phyloP scores from a whole-genome alignment of 1,284 basidiomycete genomes.

The Neolentinus lepideus region DNA sequence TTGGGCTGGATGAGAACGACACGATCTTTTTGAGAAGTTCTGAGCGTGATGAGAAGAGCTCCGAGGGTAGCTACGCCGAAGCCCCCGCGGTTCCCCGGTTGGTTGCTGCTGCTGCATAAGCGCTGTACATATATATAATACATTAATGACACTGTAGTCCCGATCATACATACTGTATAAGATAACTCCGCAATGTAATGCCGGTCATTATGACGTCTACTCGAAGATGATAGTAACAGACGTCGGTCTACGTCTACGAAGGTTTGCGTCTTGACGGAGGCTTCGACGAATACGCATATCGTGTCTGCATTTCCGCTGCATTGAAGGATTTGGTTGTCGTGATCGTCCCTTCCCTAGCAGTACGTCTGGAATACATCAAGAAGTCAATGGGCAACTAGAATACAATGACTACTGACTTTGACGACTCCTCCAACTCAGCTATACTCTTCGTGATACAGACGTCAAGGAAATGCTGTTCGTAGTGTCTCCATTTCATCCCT shows the following conservation, averaged over 20 bases:
- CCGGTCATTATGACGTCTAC: neutral
- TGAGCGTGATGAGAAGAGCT: conserved; percentile 2
- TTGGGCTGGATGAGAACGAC: conserved; percentile 2
- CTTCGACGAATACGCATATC: neutral
- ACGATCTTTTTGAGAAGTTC: neutral
- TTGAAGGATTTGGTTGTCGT: neutral
- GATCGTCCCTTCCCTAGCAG: neutral
- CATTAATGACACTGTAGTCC: neutral
- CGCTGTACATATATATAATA: neutral
- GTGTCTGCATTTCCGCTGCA: neutral
- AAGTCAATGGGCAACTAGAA: neutral
- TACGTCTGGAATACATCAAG: neutral
- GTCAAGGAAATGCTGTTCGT: conserved; percentile 6
- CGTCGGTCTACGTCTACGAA: neutral
- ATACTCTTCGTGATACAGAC: conserved; percentile 7
- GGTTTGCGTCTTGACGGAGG: neutral
- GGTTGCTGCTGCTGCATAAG: neutral
- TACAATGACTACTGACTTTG: neutral
- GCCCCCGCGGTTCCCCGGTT: neutral
- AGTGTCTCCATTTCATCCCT: conserved; percentile 5
- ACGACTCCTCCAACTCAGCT: neutral
- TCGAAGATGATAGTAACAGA: neutral
- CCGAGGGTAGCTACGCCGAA: conserved; percentile 3
- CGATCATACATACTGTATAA: neutral
- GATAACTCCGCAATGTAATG: neutral